Percentiles rank a stretch among this genome's conserved stretches.
Conservation (phyloP, 345 rosid species). For the Eucalyptus curtisii region DNA sequence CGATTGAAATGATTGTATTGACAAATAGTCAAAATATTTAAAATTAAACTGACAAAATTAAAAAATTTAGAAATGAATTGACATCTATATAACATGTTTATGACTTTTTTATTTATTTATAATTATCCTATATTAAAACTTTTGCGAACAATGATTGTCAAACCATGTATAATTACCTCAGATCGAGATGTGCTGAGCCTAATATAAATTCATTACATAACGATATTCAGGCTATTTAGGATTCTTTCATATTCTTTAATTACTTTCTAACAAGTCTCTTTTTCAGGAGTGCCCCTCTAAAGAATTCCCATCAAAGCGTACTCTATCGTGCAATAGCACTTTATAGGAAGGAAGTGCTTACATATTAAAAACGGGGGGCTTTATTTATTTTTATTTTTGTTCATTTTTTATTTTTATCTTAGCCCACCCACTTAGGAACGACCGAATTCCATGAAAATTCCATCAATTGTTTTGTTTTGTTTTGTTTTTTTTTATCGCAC, state of each 20-base stretch:
- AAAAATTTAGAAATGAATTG: no score
- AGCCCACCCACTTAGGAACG: background rate
- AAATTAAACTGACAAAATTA: no score
- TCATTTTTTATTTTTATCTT: background rate
- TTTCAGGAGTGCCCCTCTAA: background rate
- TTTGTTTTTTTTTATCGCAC: background rate
- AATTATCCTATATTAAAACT: no score
- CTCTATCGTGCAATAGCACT: background rate
- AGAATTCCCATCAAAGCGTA: background rate
- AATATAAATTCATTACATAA: no score
- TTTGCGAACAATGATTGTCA: background rate
- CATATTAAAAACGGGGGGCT: background rate
- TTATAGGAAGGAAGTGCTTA: background rate
- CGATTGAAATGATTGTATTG: no score
- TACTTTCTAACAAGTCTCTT: background rate
- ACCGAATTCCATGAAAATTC: background rate
- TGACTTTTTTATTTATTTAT: no score
- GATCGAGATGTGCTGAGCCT: background rate
- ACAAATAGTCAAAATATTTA: no score
- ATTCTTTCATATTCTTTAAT: background rate
- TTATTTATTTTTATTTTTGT: background rate
- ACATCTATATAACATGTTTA: no score
- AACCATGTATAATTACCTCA: background rate
- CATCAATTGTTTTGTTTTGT: background rate
- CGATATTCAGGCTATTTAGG: background rate